Conservation (phyloP, 129 eudicot species). For the Silybum marianum region DNA sequence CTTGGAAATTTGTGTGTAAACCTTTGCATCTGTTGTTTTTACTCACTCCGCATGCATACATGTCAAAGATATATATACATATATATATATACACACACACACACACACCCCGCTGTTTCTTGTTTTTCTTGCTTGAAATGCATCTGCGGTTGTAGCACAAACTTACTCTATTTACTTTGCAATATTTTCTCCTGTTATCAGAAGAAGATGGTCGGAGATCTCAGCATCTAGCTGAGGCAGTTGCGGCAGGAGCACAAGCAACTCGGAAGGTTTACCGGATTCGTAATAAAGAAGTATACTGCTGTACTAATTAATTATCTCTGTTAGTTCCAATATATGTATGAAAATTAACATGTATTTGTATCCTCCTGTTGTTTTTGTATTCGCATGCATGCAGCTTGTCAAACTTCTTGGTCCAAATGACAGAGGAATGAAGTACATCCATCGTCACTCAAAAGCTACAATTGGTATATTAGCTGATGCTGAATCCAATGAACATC, state of each 20-base stretch:
- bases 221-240: conserved; percentile 27
- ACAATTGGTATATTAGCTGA: conserved; percentile 23
- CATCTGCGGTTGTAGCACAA: background rate
- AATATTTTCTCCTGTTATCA: conserved; percentile 1
- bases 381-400: conserved; percentile 20
- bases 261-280: conserved; percentile 26
- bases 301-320: background rate
- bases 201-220: conserved; percentile 21
- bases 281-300: conserved; percentile 25
- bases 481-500: conserved; percentile 7
- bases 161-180: background rate
- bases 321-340: background rate
- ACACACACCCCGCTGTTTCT: background rate
- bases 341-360: background rate
- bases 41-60: no score
- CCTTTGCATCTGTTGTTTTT: no score
- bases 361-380: background rate
- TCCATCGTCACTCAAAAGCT: conserved; percentile 29
- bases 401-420: conserved; percentile 10
- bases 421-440: conserved; percentile 2
- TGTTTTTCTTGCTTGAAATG: background rate
- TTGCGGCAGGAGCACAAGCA: conserved; percentile 23
- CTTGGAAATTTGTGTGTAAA: background rate
- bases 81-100: no score
- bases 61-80: no score